Base-by-base conservation (phyloP, 2,329 filamentous ascomycete species). In the Cercospora sp. region DNA sequence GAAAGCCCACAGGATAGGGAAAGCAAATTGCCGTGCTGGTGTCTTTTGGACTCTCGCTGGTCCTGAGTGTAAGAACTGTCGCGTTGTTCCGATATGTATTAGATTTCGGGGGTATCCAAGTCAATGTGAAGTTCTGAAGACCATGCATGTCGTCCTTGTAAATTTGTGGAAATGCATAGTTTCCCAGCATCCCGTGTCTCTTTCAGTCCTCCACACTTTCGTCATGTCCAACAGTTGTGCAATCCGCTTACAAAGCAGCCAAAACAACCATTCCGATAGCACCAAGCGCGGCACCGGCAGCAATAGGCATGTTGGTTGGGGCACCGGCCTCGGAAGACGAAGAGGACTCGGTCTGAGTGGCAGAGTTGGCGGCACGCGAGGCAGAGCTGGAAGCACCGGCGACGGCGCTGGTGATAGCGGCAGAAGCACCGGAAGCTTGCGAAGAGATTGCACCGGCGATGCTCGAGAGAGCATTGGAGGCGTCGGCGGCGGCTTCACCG, bases 261-360 rank as follows among this genome's bases (percentile, higher is more conserved):
- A 70, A 39, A 28, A 72, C 63, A 28, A 63, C 68, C 51, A 69
- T 65, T 36, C 70, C 70, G 23, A 72, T 58, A 31, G 69, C 70
- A 63, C 70, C 70, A 51, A 71, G 53, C n/a, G 70, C 70, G 55
- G 63, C 70, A 58, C 62, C 70, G 23, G 70, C 70, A 31, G 67
- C 64, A n/a, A 72, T 45, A 18, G 69, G 70, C 42, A 48, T 63
- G 42, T 65, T 63, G n/a, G 70, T 71, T 3, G 70, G 63, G 9
- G 69, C 70, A 48, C 61, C 63, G 12, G 53, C 39, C 9, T 36
- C 67, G 28, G 65, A 65, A n/a, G 62, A 62, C 16, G 67, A 23
- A n/a, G 68, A 58, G 13, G 64, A 61, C 3, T 39, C 57, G 42
- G 45, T 63, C 36, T n/a, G 36, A 5, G 55, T 33, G 36, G 64